Base-by-base conservation (phyloP, 805 yeast genomes). In the Debaryomyces maramus region DNA sequence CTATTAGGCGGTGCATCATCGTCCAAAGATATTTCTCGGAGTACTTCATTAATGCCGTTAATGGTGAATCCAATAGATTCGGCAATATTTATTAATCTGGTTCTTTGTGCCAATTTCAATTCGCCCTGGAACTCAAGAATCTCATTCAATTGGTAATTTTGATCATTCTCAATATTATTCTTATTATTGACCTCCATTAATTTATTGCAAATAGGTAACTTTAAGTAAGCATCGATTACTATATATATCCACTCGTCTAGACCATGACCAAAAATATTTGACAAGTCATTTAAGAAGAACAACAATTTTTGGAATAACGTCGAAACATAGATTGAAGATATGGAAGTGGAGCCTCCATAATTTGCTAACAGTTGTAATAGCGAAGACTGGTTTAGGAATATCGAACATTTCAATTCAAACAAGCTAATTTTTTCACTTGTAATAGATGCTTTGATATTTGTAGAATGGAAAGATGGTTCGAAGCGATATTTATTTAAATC, bases 91-190 rank as follows among this genome's bases (percentile, higher is more conserved):
- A 47, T 49, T 5, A 78, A 45, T 31, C 65, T 63, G 14, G 77
- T 66, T 39, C 85, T 58, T 48, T 77, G 78, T 20, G 72, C 44
- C 7, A 80, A 52, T 26, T 67, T 61, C 14, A 81, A 48, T 32
- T 79, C 81, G 1, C 80, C 85, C 31, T 72, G 56, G 32, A 60
- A 64, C 45, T 77, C 73, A 11, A 52, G 39, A 1, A 67, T 51
- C 15, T 58, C 66, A 17, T 50, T 43, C 32, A 56, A 45, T 8
- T 39, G 46, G 32, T 36, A 34, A 17, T 24, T 36, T 16, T 13
- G 43, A 29, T 29, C 46, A 14, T 32, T 22, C 10, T 53, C 53
- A 10, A 47, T 36, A 14, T 46, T 48, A 19, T 41, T 38, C 10
- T 51, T 48, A 6, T 45, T 38, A 9, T 40, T 41, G n/a, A 18